Evolutionary conservation across 2,329 filamentous ascomycete species (phyloP).

Genomic region (Chaetomiaceae sp.): DNA sequence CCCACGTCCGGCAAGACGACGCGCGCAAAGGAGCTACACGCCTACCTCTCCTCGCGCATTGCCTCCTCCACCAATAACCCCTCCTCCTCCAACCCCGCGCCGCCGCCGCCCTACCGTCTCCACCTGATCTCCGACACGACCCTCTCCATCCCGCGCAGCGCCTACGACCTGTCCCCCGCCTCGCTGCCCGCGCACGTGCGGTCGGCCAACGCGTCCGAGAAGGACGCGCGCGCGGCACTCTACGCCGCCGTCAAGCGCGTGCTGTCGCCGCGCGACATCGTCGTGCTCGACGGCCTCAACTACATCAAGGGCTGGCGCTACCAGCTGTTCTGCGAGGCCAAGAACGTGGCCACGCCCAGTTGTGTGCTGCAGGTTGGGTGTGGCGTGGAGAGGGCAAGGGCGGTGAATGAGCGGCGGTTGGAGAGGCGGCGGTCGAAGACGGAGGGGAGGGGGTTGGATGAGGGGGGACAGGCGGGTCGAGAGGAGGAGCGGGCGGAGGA

Average conservation of each 20-base stretch:
- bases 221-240: slow-evolving; percentile 70
- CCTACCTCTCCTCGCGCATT: slow-evolving; percentile 57
- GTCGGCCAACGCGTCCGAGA: slow-evolving; percentile 69
- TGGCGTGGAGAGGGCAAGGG: slow-evolving; percentile 43
- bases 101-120: slow-evolving; percentile 50
- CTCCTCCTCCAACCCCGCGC: slow-evolving; percentile 12
- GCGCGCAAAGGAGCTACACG: slow-evolving; percentile 58
- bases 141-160: slow-evolving; percentile 61
- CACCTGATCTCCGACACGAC: slow-evolving; percentile 69
- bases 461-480: slow-evolving; percentile 23
- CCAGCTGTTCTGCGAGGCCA: slow-evolving; percentile 78
- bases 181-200: slow-evolving; percentile 53
- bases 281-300: slow-evolving; percentile 73
- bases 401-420: slow-evolving; percentile 56
- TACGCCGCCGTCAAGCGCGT: slow-evolving; percentile 74
- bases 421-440: slow-evolving; percentile 23
- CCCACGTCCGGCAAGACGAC: slow-evolving; percentile 65
- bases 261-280: slow-evolving; percentile 65
- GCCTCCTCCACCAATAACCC: slow-evolving; percentile 23
- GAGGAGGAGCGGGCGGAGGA: slow-evolving; percentile 27
- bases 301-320: slow-evolving; percentile 91
- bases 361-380: slow-evolving; percentile 66
- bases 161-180: slow-evolving; percentile 59
- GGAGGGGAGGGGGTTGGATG: not conserved
- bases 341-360: slow-evolving; percentile 68